Percentiles rank a stretch among this genome's conserved stretches.
phyloP scores from a whole-genome alignment of 1,284 basidiomycete genomes.

The Apiotrichum siamense region DNA sequence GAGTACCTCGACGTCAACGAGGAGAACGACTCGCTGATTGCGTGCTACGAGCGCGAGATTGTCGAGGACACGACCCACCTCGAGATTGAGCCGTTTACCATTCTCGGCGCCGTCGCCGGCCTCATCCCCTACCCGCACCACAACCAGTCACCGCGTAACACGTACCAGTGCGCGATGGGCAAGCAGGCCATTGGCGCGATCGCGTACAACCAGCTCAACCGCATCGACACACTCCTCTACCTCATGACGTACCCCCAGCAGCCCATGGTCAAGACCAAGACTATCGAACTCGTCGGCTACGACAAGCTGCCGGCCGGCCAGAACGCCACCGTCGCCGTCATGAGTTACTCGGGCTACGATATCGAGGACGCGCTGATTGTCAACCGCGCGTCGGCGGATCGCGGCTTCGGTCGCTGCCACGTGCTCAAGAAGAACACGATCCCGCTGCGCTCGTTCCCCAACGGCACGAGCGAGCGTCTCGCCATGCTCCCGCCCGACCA shows the following conservation, averaged over 20 bases:
- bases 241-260: conserved; percentile 98
- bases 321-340: conserved; percentile 97
- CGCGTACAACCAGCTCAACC: conserved; percentile 93
- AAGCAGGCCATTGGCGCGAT: conserved; percentile 99
- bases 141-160: conserved; percentile 98
- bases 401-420: conserved; percentile 96
- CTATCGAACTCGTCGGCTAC: conserved; percentile 94
- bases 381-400: conserved; percentile 90
- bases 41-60: conserved; percentile 88
- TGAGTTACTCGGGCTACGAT: conserved; percentile 99
- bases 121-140: conserved; percentile 99
- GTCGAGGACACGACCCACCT: conserved; percentile 80
- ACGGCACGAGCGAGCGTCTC: conserved; percentile 93
- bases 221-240: conserved; percentile 98
- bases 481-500: conserved; percentile 74
- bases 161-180: conserved; percentile 99
- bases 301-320: conserved; percentile 95
- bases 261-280: conserved; percentile 99
- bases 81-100: conserved; percentile 97
- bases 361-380: conserved; percentile 98
- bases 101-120: conserved; percentile 95
- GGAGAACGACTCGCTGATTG: conserved; percentile 97
- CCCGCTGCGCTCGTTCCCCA: conserved; percentile 91
- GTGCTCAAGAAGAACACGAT: conserved; percentile 94
- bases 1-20: conserved; percentile 99